phyloP scores from a whole-genome alignment of 2,329 filamentous ascomycete species.

The Ilyonectria destructans region DNA sequence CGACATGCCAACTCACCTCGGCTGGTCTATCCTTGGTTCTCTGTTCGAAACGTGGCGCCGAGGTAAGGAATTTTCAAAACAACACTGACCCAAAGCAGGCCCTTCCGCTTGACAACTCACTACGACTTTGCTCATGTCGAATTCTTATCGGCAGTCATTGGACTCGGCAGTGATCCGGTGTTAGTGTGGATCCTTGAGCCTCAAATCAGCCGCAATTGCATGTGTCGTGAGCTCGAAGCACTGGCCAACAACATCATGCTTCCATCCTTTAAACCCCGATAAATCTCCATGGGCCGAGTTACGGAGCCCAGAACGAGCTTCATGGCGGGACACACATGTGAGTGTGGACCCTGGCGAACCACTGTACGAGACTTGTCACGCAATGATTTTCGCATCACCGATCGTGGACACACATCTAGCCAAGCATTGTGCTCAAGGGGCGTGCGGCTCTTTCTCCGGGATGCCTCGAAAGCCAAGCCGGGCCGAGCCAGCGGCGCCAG shows the following conservation, averaged over 20 bases:
- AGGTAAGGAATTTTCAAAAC: slow-evolving; percentile 22
- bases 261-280: slow-evolving; percentile 32
- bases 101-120: slow-evolving; percentile 1
- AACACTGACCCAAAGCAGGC: background rate
- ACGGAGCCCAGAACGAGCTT: slow-evolving; percentile 28
- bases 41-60: slow-evolving; percentile 9
- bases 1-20: slow-evolving; percentile 8
- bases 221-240: slow-evolving; percentile 23
- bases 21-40: background rate
- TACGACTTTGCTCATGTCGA: background rate
- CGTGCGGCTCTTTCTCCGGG: slow-evolving; percentile 2
- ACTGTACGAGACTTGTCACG: slow-evolving; percentile 35
- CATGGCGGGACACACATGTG: slow-evolving; percentile 29
- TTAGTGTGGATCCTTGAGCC: slow-evolving; percentile 27
- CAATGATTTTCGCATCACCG: slow-evolving; percentile 26
- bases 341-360: slow-evolving; percentile 39
- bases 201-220: slow-evolving; percentile 29
- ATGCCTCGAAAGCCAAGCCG: slow-evolving; percentile 16
- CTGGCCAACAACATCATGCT: slow-evolving; percentile 33
- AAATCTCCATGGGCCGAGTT: slow-evolving; percentile 43
- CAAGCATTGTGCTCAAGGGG: slow-evolving; percentile 32
- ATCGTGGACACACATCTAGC: slow-evolving; percentile 15
- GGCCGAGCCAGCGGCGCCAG: slow-evolving; percentile 37
- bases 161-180: slow-evolving; percentile 30
- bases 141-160: slow-evolving; percentile 25